Evolutionary conservation across 2,329 filamentous ascomycete species (phyloP).

Genomic region (Hortaea werneckii): DNA sequence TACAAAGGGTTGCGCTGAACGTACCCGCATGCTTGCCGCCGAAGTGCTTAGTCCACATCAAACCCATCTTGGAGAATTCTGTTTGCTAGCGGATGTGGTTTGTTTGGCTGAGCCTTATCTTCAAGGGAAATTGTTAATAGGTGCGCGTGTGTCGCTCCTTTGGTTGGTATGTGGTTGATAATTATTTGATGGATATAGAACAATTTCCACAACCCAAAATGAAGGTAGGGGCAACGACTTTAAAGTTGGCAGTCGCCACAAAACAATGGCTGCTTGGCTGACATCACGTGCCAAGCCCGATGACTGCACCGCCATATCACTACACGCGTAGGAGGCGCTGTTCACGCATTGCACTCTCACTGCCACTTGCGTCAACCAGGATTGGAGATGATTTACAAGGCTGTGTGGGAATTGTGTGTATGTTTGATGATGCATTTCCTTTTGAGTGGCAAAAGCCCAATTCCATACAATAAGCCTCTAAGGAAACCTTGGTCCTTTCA

Average conservation of each 20-base stretch:
- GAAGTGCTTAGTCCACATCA: constrained; percentile 1
- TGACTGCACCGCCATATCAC: not conserved
- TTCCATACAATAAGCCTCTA: not conserved
- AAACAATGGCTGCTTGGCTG: not conserved
- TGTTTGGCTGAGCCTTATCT: not conserved
- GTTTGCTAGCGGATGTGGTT: not conserved
- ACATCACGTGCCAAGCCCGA: not conserved
- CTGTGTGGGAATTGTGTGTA: too few species aligned
- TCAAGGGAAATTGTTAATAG: not conserved
- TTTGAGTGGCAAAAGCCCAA: not conserved
- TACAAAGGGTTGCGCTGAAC: not conserved
- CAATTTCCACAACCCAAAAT: not conserved
- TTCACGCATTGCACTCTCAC: too few species aligned
- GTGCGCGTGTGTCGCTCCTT: not conserved
- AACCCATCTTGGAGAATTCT: not conserved
- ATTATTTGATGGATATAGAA: not conserved
- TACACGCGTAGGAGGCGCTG: too few species aligned
- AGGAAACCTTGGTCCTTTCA: too few species aligned
- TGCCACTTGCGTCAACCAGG: too few species aligned
- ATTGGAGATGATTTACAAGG: too few species aligned
- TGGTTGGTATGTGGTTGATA: not conserved
- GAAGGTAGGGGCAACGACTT: too few species aligned
- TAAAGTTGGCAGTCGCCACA: not conserved
- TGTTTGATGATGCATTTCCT: not conserved
- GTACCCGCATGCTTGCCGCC: constrained; percentile 2